Evolutionary conservation across 2,329 filamentous ascomycete species (phyloP).

Genomic region (Arthrobotrys megalospora): DNA sequence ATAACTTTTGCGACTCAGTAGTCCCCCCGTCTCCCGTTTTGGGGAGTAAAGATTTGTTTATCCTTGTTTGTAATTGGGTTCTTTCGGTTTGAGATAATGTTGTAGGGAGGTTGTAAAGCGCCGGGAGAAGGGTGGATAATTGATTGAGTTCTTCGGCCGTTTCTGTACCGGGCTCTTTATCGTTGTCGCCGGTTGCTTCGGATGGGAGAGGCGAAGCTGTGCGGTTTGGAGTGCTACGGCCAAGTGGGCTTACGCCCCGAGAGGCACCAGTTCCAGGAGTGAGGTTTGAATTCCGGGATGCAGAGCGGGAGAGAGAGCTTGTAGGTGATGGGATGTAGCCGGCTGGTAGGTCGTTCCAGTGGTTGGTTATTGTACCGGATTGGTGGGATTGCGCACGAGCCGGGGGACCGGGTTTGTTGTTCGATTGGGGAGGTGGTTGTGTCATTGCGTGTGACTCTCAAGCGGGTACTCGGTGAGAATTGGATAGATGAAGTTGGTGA

Average conservation of each 20-base stretch:
- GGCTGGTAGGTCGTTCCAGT: slow-evolving; percentile 65
- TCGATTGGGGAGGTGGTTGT: slow-evolving; percentile 3
- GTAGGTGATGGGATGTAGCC: slow-evolving; percentile 61
- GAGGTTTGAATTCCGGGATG: slow-evolving; percentile 57
- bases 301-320: slow-evolving; percentile 51
- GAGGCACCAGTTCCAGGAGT: background rate
- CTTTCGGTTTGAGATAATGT: slow-evolving; percentile 58
- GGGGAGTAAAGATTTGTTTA: slow-evolving; percentile 58
- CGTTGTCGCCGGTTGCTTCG: background rate
- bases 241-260: slow-evolving; percentile 6
- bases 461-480: background rate
- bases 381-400: slow-evolving; percentile 63
- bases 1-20: slow-evolving; percentile 54
- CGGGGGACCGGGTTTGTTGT: slow-evolving; percentile 2
- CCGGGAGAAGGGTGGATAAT: slow-evolving; percentile 47
- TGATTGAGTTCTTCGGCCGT: slow-evolving; percentile 7
- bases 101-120: slow-evolving; percentile 54
- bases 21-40: slow-evolving; percentile 43
- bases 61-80: slow-evolving; percentile 59
- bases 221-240: background rate
- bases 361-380: slow-evolving; percentile 63
- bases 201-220: background rate
- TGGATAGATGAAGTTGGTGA: background rate
- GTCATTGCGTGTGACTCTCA: background rate
- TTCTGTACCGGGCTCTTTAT: background rate